Conservation (phyloP, 768 basidiomycete species). For the Macrolepiota fuliginosa region DNA sequence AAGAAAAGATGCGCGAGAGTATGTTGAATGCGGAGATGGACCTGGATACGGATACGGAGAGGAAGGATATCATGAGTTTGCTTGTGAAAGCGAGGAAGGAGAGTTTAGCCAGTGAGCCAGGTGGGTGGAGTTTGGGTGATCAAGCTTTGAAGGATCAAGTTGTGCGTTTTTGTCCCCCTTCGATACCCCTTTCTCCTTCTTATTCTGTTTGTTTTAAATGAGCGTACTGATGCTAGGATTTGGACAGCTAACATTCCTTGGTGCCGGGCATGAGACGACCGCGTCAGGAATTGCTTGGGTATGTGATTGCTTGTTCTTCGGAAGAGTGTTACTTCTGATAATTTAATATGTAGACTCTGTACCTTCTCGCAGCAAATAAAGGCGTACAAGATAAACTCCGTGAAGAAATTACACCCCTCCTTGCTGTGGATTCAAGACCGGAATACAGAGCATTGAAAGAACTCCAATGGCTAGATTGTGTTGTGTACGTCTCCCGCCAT, state of each 20-base stretch:
- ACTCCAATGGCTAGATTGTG: conserved; percentile 40
- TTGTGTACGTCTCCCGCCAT: conserved; percentile 26
- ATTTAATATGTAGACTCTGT: conserved; percentile 31
- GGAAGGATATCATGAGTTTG: conserved; percentile 51
- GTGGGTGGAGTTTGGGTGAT: conserved; percentile 42
- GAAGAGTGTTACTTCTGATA: background rate
- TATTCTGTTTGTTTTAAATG: background rate
- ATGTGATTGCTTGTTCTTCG: background rate
- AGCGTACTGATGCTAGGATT: background rate
- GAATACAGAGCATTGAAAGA: conserved; percentile 39
- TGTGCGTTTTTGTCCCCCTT: conserved; percentile 33
- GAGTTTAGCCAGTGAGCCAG: conserved; percentile 29
- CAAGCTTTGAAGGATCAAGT: conserved; percentile 52
- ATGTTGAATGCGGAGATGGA: no score
- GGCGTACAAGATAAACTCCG: conserved; percentile 43
- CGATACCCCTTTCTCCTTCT: background rate
- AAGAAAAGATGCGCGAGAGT: conserved; percentile 38
- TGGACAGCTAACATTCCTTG: conserved; percentile 37
- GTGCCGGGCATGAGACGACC: conserved; percentile 39
- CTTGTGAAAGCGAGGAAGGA: conserved; percentile 42
- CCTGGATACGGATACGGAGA: conserved; percentile 24
- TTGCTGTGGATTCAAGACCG: conserved; percentile 30
- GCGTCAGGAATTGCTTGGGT: conserved; percentile 44
- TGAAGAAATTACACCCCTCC: conserved; percentile 37
- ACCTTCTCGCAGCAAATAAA: conserved; percentile 42